Conservation (phyloP, 148 eudicot genomes). For the Silene latifolia region DNA sequence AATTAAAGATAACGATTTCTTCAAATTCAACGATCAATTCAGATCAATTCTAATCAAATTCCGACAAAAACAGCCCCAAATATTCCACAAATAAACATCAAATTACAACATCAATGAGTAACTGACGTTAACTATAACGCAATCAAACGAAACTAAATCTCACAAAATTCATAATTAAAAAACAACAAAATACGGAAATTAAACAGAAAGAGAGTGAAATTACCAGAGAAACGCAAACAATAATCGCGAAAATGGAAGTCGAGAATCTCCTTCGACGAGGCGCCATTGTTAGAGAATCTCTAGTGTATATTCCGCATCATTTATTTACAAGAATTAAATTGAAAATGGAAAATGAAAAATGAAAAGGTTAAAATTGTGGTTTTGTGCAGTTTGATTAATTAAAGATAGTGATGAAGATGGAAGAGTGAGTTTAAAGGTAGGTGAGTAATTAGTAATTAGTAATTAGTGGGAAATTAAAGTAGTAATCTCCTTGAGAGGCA, state of each 20-base stretch:
- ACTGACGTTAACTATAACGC: background rate
- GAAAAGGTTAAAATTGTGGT: too few relatives aligned
- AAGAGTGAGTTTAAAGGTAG: background rate
- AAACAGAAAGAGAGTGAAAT: background rate
- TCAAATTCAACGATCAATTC: background rate
- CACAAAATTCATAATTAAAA: background rate
- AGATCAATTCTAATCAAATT: background rate
- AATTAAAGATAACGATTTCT: background rate
- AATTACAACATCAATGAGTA: background rate
- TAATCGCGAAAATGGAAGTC: conserved; percentile 10
- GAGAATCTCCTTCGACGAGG: conserved; percentile 23
- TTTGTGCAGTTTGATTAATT: background rate
- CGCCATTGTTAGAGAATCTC: conserved; percentile 8
- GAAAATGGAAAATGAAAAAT: background rate
- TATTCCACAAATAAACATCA: background rate
- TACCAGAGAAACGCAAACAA: conserved; percentile 24
- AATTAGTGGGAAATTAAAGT: background rate
- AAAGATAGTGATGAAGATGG: background rate
- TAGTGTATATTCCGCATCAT: background rate
- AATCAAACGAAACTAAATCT: background rate
- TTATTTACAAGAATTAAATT: conserved; percentile 7
- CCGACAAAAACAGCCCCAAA: too few relatives aligned
- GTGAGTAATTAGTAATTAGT: background rate
- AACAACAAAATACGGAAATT: background rate
- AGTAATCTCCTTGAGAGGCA: background rate